Evolutionary conservation across 345 rosid species (phyloP).

Genomic region (Jatropha curcas): DNA sequence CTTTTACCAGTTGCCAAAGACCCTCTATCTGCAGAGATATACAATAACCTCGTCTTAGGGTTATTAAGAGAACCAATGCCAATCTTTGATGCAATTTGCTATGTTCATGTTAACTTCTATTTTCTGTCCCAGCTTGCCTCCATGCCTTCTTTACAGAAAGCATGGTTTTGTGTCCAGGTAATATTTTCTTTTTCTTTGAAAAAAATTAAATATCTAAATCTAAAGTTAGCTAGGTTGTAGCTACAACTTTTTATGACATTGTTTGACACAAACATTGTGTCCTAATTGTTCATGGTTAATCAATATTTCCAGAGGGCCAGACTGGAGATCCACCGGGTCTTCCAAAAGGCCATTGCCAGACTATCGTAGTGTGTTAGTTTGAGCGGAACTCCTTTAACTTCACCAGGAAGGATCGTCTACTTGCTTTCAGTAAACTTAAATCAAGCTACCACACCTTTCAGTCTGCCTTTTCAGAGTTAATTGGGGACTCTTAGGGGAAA

Average conservation of each 20-base stretch:
- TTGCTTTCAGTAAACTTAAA: constrained; percentile 24
- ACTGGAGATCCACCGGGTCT: constrained; percentile 68
- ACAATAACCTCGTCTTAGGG: constrained; percentile 44
- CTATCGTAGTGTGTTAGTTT: constrained; percentile 78
- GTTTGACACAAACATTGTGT: background rate
- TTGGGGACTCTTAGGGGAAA: background rate
- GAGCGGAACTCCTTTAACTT: constrained; percentile 52
- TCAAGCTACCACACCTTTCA: constrained; percentile 35
- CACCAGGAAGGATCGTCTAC: constrained; percentile 35
- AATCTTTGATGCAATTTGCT: constrained; percentile 34
- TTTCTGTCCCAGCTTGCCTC: constrained; percentile 22
- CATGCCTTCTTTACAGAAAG: constrained; percentile 21
- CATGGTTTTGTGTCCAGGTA: constrained; percentile 22
- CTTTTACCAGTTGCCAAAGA: constrained; percentile 83
- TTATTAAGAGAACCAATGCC: constrained; percentile 37
- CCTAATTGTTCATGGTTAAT: background rate
- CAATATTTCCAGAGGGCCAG: constrained; percentile 81
- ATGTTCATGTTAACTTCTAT: constrained; percentile 26
- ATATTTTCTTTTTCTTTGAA: background rate
- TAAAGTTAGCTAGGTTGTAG: constrained; percentile 13
- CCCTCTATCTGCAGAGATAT: constrained; percentile 67
- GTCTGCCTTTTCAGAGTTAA: constrained; percentile 40
- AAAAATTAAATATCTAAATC: background rate
- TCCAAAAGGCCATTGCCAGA: constrained; percentile 47
- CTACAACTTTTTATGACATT: too few relatives aligned